phyloP scores from a whole-genome alignment of 306 rosid species.

The Oxytropis ochrocephala region DNA sequence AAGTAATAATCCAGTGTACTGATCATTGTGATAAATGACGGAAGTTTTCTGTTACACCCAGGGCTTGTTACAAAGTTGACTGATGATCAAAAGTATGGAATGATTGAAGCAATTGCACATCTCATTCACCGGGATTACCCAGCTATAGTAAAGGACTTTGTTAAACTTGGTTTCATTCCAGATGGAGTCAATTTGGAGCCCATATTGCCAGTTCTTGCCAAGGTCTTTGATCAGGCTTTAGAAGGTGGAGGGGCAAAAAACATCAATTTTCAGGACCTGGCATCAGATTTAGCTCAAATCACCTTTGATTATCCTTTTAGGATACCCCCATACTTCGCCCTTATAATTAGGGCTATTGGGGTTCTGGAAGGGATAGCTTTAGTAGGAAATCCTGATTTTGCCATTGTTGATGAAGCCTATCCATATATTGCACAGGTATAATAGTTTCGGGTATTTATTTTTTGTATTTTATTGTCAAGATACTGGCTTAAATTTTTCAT shows the following conservation, averaged over 20 bases:
- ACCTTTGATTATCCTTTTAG: conserved; percentile 98
- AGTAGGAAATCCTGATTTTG: conserved; percentile 96
- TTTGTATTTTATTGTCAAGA: background rate
- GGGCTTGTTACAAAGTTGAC: conserved; percentile 96
- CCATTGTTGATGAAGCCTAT: conserved; percentile 96
- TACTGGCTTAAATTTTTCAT: background rate
- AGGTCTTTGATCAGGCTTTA: conserved; percentile 97
- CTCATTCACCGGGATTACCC: conserved; percentile 94
- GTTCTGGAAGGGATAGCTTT: conserved; percentile 96
- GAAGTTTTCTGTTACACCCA: conserved; percentile 36
- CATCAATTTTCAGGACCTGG: conserved; percentile 96
- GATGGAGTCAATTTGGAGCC: conserved; percentile 97
- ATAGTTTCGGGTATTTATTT: background rate
- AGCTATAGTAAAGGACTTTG: conserved; percentile 93
- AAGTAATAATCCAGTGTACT: conserved; percentile 5
- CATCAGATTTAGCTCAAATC: conserved; percentile 95
- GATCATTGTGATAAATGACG: conserved; percentile 13
- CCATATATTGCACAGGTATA: conserved; percentile 97
- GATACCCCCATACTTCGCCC: conserved; percentile 98
- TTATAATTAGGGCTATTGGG: conserved; percentile 96
- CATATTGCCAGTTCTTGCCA: conserved; percentile 91
- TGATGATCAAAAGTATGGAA: conserved; percentile 97
- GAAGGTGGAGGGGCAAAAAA: conserved; percentile 99
- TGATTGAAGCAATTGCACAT: conserved; percentile 97
- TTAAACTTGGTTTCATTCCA: conserved; percentile 82